Evolutionary conservation across 2,329 filamentous ascomycete species (phyloP).

Genomic region (Magnaporthales sp.): DNA sequence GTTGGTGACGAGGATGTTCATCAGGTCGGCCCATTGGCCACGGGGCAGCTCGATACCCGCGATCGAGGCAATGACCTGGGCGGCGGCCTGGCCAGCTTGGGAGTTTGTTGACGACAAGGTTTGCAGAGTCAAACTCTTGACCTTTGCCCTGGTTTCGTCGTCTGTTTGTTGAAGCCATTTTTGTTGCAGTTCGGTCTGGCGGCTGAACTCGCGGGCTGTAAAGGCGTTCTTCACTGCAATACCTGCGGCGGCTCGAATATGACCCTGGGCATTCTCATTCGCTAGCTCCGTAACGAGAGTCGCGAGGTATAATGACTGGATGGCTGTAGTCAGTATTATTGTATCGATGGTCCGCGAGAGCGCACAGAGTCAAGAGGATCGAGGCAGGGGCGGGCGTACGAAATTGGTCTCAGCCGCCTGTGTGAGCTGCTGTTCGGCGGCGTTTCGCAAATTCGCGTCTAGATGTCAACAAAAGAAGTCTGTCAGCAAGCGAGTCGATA

Average conservation of each 20-base stretch:
- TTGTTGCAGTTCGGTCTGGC: slow-evolving; percentile 81
- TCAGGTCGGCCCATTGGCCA: slow-evolving; percentile 87
- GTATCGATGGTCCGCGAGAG: background rate
- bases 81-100: slow-evolving; percentile 80
- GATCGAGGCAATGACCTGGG: slow-evolving; percentile 92
- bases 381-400: slow-evolving; percentile 43
- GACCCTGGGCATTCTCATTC: slow-evolving; percentile 74
- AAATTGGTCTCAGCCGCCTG: slow-evolving; percentile 94
- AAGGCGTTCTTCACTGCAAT: slow-evolving; percentile 98
- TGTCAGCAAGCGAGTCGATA: slow-evolving; percentile 8
- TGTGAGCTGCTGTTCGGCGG: slow-evolving; percentile 87
- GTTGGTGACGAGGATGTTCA: slow-evolving; percentile 82
- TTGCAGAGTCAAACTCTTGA: slow-evolving; percentile 86
- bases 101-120: slow-evolving; percentile 72
- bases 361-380: background rate
- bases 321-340: slow-evolving; percentile 9
- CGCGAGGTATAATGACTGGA: slow-evolving; percentile 80
- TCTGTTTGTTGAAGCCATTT: slow-evolving; percentile 88
- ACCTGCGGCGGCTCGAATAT: slow-evolving; percentile 89
- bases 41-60: slow-evolving; percentile 90
- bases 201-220: slow-evolving; percentile 79
- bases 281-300: slow-evolving; percentile 91
- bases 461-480: slow-evolving; percentile 16
- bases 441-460: slow-evolving; percentile 86
- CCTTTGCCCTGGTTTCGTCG: slow-evolving; percentile 70